Percentiles rank a stretch among this genome's conserved stretches.
Evolutionary conservation across 768 basidiomycete genomes (phyloP).

Genomic region (Hirschioporus abietinus): DNA sequence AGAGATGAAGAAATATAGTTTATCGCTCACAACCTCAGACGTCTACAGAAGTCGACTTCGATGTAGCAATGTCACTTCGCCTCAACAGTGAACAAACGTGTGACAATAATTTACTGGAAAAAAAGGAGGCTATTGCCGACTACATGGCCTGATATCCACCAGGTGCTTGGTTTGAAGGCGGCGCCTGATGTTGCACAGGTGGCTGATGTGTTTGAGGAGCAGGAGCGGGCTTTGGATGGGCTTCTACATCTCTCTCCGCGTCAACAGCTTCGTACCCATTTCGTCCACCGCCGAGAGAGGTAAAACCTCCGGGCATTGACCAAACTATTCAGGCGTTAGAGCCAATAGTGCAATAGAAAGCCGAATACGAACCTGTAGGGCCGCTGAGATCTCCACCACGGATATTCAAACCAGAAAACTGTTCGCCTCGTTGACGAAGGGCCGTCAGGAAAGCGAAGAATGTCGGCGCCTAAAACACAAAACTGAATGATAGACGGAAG

Average conservation of each 20-base stretch:
- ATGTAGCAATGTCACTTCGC: background rate
- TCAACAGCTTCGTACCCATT: conserved; percentile 63
- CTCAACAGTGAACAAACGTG: background rate
- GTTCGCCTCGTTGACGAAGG: conserved; percentile 53
- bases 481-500: background rate
- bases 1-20: conserved; percentile 19
- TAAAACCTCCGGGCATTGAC: conserved; percentile 75
- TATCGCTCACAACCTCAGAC: background rate
- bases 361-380: conserved; percentile 44
- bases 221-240: background rate
- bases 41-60: background rate
- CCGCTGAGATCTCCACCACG: conserved; percentile 43
- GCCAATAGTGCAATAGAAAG: conserved; percentile 1
- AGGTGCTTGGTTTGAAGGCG: background rate
- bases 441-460: conserved; percentile 44
- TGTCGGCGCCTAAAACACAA: conserved; percentile 48
- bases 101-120: background rate
- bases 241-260: conserved; percentile 32
- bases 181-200: background rate
- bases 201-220: background rate
- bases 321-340: conserved; percentile 44
- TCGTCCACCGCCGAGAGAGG: conserved; percentile 35
- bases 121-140: background rate
- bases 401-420: conserved; percentile 46
- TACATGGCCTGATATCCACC: background rate